Base-by-base conservation (phyloP, 2,329 filamentous ascomycete genomes). In the Ophiostoma sp. region DNA sequence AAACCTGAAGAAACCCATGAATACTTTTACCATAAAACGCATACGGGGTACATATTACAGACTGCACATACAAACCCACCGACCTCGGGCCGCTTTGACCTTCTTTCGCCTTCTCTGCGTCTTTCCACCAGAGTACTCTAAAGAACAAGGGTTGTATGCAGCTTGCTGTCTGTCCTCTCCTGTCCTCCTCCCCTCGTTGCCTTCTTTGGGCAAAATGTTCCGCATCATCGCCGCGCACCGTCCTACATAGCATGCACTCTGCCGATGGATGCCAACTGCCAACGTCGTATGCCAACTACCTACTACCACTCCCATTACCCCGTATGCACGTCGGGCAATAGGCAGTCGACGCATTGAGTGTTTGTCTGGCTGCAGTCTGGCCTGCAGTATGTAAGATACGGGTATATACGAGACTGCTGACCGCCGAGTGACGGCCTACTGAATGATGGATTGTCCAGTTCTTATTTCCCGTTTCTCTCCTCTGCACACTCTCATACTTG, bases 1-100 rank as follows among this genome's bases (percentile, higher is more conserved):
- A 13, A 41, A 36, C 4, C 15, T 13, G 15, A 41, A 41, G 35
- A 41, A 41, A 36, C 27, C 27, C 27, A 31, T 31, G 27, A 31
- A 31, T 31, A 31, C 27, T 31, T 1, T 31, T 31, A 31, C 27
- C 1, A 31, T 31, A 1, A 31, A 3, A 31, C 27, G 27, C 27
- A 31, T 31, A n/a, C n/a, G n/a, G n/a, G n/a, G n/a, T n/a, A 39
- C 36, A 41, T 31, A 41, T 4, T 41, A 13, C 39, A 13, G 11
- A 41, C 39, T 41, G 39, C 36, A 41, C 15, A 41, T 41, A 13
- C 11, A 13, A 15, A 41, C 39, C 39, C 39, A 41, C 48, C 48
- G 48, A 52, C 48, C 48, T 52, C 20, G 48, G 48, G 48, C 48
- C 48, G 48, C 48, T 52, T 52, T 52, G 48, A 52, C 48, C 48